A percentile compares a stretch with the other conserved stretches of the same genome.
phyloP scores from a whole-genome alignment of 371 early-diverging fungal species.

The Sporodiniella umbellata region DNA sequence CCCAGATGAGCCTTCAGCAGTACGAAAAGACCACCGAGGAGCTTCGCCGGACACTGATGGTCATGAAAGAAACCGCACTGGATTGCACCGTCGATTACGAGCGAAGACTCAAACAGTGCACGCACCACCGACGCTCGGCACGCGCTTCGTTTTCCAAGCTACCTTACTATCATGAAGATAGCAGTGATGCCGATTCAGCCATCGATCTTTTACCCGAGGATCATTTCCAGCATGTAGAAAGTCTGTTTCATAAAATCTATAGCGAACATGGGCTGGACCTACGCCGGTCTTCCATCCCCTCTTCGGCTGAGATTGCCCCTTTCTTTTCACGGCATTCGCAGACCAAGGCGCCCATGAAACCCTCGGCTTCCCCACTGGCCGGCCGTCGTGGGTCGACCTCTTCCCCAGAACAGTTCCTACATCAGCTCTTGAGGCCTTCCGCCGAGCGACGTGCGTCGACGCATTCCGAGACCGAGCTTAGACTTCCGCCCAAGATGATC shows the following conservation, averaged over 20 bases:
- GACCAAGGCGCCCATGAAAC: constrained; percentile 20
- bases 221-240: constrained; percentile 33
- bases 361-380: constrained; percentile 29
- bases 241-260: constrained; percentile 58
- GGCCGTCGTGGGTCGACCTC: constrained; percentile 35
- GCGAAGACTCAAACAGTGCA: constrained; percentile 51
- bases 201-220: constrained; percentile 39
- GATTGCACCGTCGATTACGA: constrained; percentile 73
- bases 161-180: constrained; percentile 15
- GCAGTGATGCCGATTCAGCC: constrained; percentile 39
- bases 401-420: constrained; percentile 43
- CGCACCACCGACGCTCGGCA: constrained; percentile 5
- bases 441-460: constrained; percentile 27
- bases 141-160: constrained; percentile 11
- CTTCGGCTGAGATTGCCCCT: constrained; percentile 10
- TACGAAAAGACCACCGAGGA: constrained; percentile 63
- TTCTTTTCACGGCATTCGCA: constrained; percentile 12
- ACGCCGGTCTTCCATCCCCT: constrained; percentile 11
- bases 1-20: constrained; percentile 50
- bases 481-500: not conserved
- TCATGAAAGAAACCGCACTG: constrained; percentile 73
- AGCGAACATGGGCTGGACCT: constrained; percentile 38
- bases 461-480: constrained; percentile 23
- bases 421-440: constrained; percentile 25
- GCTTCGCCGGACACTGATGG: constrained; percentile 62